A percentile compares a stretch with the other conserved stretches of the same genome.
These are phyloP conservation scores for Ustilago curta DNA, from an alignment of 1,284 basidiomycete genomes.

Conservation along the genomic window DNA sequence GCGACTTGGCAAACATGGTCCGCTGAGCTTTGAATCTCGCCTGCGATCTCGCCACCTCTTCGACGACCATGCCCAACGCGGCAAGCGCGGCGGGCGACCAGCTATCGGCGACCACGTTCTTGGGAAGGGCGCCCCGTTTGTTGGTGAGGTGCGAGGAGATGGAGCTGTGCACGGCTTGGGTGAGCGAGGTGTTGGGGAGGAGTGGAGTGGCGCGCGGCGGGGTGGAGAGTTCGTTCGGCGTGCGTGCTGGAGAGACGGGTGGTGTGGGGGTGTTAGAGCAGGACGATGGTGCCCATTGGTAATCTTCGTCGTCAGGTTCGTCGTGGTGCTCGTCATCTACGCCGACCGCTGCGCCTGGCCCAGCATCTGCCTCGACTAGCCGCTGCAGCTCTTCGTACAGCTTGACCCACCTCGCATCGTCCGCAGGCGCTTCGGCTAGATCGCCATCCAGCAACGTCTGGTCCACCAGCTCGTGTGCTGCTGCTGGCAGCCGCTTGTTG, in stretches of 20 bases:
- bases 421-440: conserved; percentile 15
- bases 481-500: conserved; percentile 7
- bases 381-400: conserved; percentile 25
- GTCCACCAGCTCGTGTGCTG: conserved; percentile 33
- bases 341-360: not conserved
- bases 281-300: conserved; percentile 15
- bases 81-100: conserved; percentile 33
- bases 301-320: not conserved
- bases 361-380: not conserved
- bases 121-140: conserved; percentile 2
- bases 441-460: conserved; percentile 20
- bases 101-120: not conserved
- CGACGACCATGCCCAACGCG: conserved; percentile 27
- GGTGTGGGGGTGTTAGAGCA: not conserved
- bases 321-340: not conserved
- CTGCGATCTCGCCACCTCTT: conserved; percentile 34
- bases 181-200: conserved; percentile 2
- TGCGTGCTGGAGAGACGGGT: not conserved
- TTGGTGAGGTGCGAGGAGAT: conserved; percentile 14
- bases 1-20: conserved; percentile 38
- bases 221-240: not conserved
- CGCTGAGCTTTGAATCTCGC: conserved; percentile 27
- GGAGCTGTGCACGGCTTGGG: conserved; percentile 11
- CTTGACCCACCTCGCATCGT: conserved; percentile 28
- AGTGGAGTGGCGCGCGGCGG: not conserved